Conservation (phyloP, 163 green algal species). For the Scenedesmus sp. region DNA sequence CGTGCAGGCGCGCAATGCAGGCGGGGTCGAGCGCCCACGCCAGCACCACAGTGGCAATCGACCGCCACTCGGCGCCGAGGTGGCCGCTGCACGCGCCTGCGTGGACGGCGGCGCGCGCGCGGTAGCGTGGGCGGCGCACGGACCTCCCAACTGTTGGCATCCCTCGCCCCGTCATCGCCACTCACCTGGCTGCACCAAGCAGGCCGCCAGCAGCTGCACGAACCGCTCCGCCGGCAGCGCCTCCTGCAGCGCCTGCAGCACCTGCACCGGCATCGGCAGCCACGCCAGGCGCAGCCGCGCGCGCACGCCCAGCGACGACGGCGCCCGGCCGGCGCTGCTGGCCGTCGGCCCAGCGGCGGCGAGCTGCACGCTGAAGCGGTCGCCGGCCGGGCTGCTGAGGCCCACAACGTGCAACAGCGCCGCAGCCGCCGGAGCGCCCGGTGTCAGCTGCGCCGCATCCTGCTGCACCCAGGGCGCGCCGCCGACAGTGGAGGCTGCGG, state of each 20-base stretch:
- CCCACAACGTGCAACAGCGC: neutral
- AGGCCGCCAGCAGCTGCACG: neutral
- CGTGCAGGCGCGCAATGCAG: neutral
- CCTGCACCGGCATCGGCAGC: conserved; percentile 22
- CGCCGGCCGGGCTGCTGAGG: neutral
- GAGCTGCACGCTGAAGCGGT: conserved; percentile 9
- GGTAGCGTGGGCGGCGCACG: too few relatives aligned
- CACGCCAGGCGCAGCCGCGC: neutral
- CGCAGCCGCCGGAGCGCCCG: too few relatives aligned
- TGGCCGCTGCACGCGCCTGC: conserved; percentile 38
- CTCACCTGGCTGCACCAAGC: neutral
- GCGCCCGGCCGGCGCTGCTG: neutral
- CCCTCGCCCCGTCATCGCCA: neutral
- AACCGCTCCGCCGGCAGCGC: neutral
- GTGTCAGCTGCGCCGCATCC: too few relatives aligned
- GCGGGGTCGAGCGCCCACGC: conserved; percentile 42
- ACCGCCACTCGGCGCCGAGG: conserved; percentile 48
- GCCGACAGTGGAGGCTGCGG: too few relatives aligned
- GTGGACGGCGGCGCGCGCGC: neutral
- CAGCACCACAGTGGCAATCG: conserved; percentile 46
- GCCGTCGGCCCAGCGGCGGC: too few relatives aligned
- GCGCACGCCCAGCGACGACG: neutral
- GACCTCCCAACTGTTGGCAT: neutral
- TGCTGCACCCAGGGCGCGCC: too few relatives aligned
- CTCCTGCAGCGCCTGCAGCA: conserved; percentile 31